Evolutionary conservation across 2,329 filamentous ascomycete species (phyloP), one percentile per base, ranked within the genome.

Genomic region (Parafenestella ontariensis): DNA sequence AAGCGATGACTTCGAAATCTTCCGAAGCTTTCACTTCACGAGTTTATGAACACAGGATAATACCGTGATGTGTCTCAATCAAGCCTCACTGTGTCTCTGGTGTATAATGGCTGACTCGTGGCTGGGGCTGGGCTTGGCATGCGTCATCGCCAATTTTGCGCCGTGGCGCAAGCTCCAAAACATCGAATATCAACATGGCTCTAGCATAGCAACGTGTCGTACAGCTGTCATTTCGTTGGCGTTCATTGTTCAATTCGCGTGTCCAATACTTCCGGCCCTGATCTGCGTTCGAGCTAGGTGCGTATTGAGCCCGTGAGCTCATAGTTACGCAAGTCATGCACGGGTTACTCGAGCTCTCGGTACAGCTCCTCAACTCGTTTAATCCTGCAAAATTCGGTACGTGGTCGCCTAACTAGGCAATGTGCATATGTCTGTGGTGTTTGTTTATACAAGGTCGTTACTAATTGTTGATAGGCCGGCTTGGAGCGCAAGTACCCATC

Each of bases 351-450:
- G 64, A 66, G 57, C 58, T 68, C 33, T 66, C 66, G 11, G 42
- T 69, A 47, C 64, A 68, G 58, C 59, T 68, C 13, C 58, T 69
- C 49, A 60, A 59, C 41, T 63, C 60, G 11, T 54, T 65, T 29
- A 51, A 54, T 44, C 60, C 55, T 23, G 55, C 53, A 24, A 54
- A 45, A 48, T 58, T 58, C 49, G 58, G 66, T 69, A 51, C 44
- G 64, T 56, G 34, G 31, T 31, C n/a, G 15, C 9, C 13, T 34
- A 5, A 31, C 28, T 8, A 34, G 31, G 15, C 31, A 34, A 34
- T 10, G 31, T 5, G 42, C 17, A 10, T 17, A 4, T 13, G 15
- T 23, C 48, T 20, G 20, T 51, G 23, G 39, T 21, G 11, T 7
- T 46, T 10, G 36, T n/a, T n/a, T n/a, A 20, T 13, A 24, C 5